These are phyloP conservation scores for Syzygium jambos DNA, from an alignment of 345 rosid species.

Conservation along the genomic window DNA sequence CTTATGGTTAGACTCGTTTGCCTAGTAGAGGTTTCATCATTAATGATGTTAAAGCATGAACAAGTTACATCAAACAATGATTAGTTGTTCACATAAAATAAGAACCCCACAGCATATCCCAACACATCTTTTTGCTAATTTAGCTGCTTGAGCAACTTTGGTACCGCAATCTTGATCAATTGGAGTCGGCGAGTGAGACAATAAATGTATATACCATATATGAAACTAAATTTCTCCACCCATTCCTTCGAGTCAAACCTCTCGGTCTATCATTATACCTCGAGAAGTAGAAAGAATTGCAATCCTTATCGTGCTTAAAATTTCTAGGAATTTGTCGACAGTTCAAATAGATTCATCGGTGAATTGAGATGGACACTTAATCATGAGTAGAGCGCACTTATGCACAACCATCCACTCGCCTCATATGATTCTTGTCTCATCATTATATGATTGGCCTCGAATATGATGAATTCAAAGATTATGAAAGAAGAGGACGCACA, in stretches of 20 bases:
- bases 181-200: background rate
- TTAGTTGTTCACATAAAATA: background rate
- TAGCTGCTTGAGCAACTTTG: background rate
- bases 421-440: background rate
- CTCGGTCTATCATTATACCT: background rate
- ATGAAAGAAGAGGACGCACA: background rate
- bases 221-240: background rate
- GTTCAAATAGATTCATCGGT: fast-evolving
- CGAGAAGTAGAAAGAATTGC: background rate
- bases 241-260: background rate
- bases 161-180: background rate
- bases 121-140: background rate
- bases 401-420: background rate
- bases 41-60: background rate
- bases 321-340: background rate
- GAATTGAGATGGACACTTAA: background rate
- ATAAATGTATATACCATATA: background rate
- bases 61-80: background rate
- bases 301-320: background rate
- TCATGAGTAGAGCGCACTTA: background rate
- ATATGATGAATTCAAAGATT: background rate
- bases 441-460: background rate
- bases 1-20: background rate
- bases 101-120: background rate
- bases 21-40: background rate